These are phyloP conservation scores for Hymenochaete sp. DNA, from an alignment of 1,284 basidiomycete species.

Conservation along the genomic window DNA sequence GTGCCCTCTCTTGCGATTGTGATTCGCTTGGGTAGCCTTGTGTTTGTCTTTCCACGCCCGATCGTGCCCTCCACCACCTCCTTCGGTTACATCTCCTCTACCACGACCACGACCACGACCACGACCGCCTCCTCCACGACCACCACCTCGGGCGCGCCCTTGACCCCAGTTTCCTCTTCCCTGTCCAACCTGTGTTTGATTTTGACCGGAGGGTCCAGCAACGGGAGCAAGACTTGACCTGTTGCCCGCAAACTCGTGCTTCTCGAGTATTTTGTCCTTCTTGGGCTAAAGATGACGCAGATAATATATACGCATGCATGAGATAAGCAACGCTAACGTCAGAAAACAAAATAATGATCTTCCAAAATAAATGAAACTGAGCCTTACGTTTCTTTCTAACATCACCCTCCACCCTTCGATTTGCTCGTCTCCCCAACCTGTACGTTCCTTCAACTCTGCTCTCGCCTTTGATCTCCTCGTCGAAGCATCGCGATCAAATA, in stretches of 20 bases:
- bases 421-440: conserved; percentile 70
- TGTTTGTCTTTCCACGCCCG: conserved; percentile 63
- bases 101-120: conserved; percentile 30
- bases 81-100: conserved; percentile 30
- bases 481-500: conserved; percentile 68
- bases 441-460: conserved; percentile 53
- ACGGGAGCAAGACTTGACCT: conserved; percentile 20
- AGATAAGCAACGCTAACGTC: background rate
- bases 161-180: conserved; percentile 1
- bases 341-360: conserved; percentile 4
- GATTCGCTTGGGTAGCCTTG: conserved; percentile 55
- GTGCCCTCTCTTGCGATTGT: conserved; percentile 59
- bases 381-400: conserved; percentile 73
- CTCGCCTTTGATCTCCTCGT: conserved; percentile 64
- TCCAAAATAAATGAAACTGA: background rate
- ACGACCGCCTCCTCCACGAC: conserved; percentile 23
- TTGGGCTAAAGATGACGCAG: conserved; percentile 42
- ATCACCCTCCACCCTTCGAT: conserved; percentile 85
- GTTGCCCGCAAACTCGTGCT: conserved; percentile 70
- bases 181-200: conserved; percentile 1
- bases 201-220: background rate
- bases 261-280: conserved; percentile 61
- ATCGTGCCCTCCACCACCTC: conserved; percentile 27
- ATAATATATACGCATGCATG: background rate
- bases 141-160: conserved; percentile 16